Conservation (phyloP, 2,329 filamentous ascomycete species). For the Cercospora sojina region DNA sequence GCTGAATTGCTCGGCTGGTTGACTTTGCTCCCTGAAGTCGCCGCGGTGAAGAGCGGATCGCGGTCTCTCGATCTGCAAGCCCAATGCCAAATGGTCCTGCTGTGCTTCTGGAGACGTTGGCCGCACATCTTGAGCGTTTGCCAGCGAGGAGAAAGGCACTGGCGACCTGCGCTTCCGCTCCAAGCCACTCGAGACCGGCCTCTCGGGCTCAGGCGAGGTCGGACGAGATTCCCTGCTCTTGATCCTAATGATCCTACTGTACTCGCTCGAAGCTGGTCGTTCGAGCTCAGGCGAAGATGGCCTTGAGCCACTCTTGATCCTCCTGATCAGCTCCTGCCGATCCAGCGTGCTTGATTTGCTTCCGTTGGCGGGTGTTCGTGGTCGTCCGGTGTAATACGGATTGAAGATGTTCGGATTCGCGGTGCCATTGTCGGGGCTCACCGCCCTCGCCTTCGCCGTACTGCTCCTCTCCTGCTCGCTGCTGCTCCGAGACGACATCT, state of each 20-base stretch:
- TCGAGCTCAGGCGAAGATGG: slow-evolving; percentile 32
- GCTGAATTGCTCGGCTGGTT: slow-evolving; percentile 23
- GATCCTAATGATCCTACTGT: slow-evolving; percentile 68
- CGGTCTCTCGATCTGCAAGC: slow-evolving; percentile 71
- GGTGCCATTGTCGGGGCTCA: slow-evolving; percentile 24
- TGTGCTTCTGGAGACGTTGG: slow-evolving; percentile 28
- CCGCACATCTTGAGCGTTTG: slow-evolving; percentile 10
- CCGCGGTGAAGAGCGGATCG: slow-evolving; percentile 68
- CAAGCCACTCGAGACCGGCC: slow-evolving; percentile 20
- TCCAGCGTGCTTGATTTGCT: slow-evolving; percentile 46
- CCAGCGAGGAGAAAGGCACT: slow-evolving; percentile 38
- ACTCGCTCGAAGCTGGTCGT: slow-evolving; percentile 19
- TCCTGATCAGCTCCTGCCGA: slow-evolving; percentile 76
- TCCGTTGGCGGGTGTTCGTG: slow-evolving; percentile 33
- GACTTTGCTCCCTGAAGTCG: slow-evolving; percentile 54
- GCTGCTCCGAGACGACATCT: slow-evolving; percentile 9
- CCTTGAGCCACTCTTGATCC: slow-evolving; percentile 62
- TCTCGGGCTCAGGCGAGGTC: slow-evolving; percentile 31
- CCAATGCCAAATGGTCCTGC: slow-evolving; percentile 32
- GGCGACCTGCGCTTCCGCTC: slow-evolving; percentile 50
- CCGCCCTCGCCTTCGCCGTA: slow-evolving; percentile 17
- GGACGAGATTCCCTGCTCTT: slow-evolving; percentile 55
- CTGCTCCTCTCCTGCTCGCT: slow-evolving; percentile 16
- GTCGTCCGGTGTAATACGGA: slow-evolving; percentile 39
- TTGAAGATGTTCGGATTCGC: slow-evolving; percentile 36